These are phyloP conservation scores for Metschnikowia koreensis DNA, from an alignment of 805 yeast species.

Conservation along the genomic window DNA sequence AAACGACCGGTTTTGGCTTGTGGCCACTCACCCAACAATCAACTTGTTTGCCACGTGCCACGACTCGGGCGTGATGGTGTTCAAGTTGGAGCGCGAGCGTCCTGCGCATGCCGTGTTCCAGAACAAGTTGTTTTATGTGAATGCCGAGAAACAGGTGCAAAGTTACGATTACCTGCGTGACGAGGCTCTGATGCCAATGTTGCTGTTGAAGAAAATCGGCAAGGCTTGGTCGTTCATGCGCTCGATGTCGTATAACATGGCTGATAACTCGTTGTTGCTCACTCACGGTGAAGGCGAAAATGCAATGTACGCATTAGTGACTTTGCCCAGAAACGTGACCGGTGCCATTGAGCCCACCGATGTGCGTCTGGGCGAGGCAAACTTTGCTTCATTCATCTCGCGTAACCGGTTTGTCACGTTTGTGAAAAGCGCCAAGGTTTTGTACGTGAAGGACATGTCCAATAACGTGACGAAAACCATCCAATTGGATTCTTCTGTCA, in stretches of 20 bases:
- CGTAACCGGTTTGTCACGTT: conserved; percentile 91
- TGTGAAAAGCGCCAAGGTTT: conserved; percentile 56
- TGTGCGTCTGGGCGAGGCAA: conserved; percentile 74
- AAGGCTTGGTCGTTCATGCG: conserved; percentile 83
- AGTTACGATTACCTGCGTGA: conserved; percentile 65
- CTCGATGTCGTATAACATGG: conserved; percentile 84
- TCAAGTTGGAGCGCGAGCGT: conserved; percentile 95
- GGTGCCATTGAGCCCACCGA: conserved; percentile 95
- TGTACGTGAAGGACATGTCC: conserved; percentile 80
- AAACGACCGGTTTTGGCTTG: conserved; percentile 90
- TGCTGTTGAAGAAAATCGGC: conserved; percentile 81
- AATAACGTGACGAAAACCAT: conserved; percentile 81
- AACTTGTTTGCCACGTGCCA: conserved; percentile 96
- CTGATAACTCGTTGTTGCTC: conserved; percentile 82
- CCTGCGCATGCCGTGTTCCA: conserved; percentile 81
- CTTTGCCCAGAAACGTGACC: conserved; percentile 79
- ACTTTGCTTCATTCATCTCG: conserved; percentile 85
- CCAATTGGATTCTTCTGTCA: conserved; percentile 63
- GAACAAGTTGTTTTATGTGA: conserved; percentile 71
- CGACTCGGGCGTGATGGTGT: conserved; percentile 96
- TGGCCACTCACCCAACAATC: conserved; percentile 84
- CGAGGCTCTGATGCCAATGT: conserved; percentile 70
- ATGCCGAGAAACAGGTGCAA: conserved; percentile 84
- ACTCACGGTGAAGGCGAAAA: conserved; percentile 72
- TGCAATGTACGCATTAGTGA: conserved; percentile 68